Percentiles rank a stretch among this genome's conserved stretches.
These are phyloP conservation scores for Boletus barrowsii DNA, from an alignment of 768 basidiomycete genomes.

Conservation along the genomic window DNA sequence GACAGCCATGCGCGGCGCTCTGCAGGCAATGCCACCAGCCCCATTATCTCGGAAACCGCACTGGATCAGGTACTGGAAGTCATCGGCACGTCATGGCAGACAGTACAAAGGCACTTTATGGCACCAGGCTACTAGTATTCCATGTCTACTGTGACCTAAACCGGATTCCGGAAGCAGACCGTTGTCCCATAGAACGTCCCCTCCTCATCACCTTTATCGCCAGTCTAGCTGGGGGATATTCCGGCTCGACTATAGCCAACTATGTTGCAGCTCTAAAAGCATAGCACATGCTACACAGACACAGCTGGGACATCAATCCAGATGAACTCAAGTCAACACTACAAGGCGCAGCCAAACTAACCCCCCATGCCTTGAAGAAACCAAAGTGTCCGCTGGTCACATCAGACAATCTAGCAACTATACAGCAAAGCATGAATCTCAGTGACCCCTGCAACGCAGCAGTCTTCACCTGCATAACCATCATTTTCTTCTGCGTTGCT, in stretches of 20 bases:
- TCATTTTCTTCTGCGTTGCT: neutral
- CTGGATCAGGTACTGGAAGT: neutral
- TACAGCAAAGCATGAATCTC: neutral
- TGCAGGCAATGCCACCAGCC: no score
- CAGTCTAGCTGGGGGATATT: neutral
- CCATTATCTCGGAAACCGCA: neutral
- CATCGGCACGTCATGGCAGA: neutral
- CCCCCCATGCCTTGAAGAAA: neutral
- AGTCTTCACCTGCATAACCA: neutral
- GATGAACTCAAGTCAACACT: neutral
- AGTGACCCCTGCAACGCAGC: no score
- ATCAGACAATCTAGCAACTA: neutral
- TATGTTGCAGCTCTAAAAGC: neutral
- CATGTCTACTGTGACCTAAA: neutral
- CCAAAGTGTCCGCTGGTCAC: neutral
- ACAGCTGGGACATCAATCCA: neutral
- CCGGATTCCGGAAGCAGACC: neutral
- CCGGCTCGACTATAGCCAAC: neutral
- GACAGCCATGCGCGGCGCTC: no score
- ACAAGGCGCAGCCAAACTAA: neutral
- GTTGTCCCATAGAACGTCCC: accelerated
- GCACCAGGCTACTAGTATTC: neutral
- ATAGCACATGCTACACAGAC: neutral
- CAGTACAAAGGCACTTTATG: neutral
- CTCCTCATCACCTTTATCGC: neutral